Evolutionary conservation across 805 yeast species (phyloP).

Genomic region (Spathaspora girioi): DNA sequence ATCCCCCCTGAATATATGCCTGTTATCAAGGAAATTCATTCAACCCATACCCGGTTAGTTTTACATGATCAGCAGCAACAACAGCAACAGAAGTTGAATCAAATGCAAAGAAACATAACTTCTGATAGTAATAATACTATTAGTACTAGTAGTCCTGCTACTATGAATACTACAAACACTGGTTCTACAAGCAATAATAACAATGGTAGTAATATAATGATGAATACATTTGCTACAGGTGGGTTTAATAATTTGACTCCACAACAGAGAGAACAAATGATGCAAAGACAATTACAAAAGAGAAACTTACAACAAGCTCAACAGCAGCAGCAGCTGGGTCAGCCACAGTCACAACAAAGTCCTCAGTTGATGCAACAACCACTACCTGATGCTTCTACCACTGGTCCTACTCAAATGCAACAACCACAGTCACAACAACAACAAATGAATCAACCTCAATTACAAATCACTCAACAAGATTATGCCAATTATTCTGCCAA

Average conservation of each 20-base stretch:
- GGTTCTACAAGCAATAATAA: conserved; percentile 13
- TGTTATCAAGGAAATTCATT: conserved; percentile 62
- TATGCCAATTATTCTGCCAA: conserved; percentile 34
- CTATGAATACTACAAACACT: conserved; percentile 10
- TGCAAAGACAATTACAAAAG: conserved; percentile 34
- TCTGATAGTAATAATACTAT: conserved; percentile 8
- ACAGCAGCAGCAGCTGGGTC: conserved; percentile 20
- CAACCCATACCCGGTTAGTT: conserved; percentile 59
- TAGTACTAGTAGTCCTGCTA: conserved; percentile 8
- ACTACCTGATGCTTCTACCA: not conserved
- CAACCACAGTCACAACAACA: conserved; percentile 11
- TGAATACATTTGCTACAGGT: conserved; percentile 3
- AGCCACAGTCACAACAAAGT: conserved; percentile 18
- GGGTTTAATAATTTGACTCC: conserved; percentile 14
- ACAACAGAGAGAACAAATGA: conserved; percentile 37
- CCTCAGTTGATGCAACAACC: conserved; percentile 18
- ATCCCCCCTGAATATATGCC: conserved; percentile 57
- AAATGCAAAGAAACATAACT: conserved; percentile 15
- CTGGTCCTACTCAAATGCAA: conserved; percentile 21
- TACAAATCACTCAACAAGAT: conserved; percentile 35
- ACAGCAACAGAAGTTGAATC: conserved; percentile 30
- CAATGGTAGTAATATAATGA: conserved; percentile 4
- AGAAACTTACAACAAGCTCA: conserved; percentile 19
- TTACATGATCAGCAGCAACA: conserved; percentile 41
- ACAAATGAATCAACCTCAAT: conserved; percentile 17